Base-by-base conservation (phyloP, 140 eudicot genomes). In the Cichorium intybus region DNA sequence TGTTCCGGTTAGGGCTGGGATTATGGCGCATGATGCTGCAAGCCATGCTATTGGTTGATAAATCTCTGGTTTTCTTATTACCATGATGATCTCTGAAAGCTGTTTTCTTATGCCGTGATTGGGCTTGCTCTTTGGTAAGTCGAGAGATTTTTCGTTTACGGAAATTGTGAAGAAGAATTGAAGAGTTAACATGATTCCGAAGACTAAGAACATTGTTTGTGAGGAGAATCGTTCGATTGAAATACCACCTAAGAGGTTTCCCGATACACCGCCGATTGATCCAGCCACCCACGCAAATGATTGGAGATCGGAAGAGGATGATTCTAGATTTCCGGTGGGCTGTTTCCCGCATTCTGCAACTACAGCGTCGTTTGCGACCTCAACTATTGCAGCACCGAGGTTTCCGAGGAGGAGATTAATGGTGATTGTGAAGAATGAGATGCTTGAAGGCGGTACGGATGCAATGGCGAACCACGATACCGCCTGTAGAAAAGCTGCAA, bases 351-450 rank as follows among this genome's bases (percentile, higher is more conserved):
- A 77, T 77, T 93, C 97, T 15, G 97, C 95, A 33, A 88, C 97
- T 8, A 93, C 81, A 14, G 97, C 99, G 64, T 93, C 99, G 60
- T 88, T 93, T 16, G 97, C 99, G 54, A 93, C 99, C 77, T 93
- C 99, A 14, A 73, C 90, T 59, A 93, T 26, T 0, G 95, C 78
- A 37, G 97, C 99, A 53, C 99, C 99, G 28, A 93, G 83, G 75
- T 93, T 93, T 12, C 99, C 81, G 4, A 88, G 85, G 27, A 93
- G 90, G 56, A 93, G 97, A 79, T 56, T 85, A 17, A 80, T 1
- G 5, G 90, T 85, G 60, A 88, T 72, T 7, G 77, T 67, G 60
- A 78, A 74, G 73, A 93, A 81, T 11, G 99, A 88, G 63, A 82
- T 70, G 62, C 80, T 74, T 50, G 94, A 81, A 45, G 85, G 24